Conservation (phyloP, 345 rosid genomes). For the Odontarrhena argentea region DNA sequence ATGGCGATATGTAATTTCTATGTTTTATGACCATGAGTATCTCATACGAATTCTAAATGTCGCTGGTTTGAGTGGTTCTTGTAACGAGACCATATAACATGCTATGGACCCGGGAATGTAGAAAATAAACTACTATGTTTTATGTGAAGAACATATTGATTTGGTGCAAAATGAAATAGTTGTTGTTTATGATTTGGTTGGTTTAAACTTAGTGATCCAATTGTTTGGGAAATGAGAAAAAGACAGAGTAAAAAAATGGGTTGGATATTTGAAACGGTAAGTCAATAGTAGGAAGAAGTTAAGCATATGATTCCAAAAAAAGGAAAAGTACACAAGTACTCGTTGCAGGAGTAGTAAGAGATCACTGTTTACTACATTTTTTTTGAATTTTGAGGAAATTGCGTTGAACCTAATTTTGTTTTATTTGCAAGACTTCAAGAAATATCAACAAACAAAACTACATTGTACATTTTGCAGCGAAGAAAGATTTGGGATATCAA, state of each 20-base stretch:
- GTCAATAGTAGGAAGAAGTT: slow-evolving; percentile 19
- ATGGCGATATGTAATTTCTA: slow-evolving; percentile 32
- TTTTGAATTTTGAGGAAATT: slow-evolving; percentile 10
- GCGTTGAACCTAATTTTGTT: slow-evolving; percentile 44
- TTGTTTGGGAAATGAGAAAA: background rate
- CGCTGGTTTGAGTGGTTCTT: no score
- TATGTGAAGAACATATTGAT: slow-evolving; percentile 26
- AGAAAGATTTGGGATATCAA: slow-evolving; percentile 25
- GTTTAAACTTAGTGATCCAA: background rate
- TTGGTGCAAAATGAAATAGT: background rate
- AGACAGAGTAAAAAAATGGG: background rate
- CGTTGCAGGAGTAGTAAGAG: slow-evolving; percentile 32
- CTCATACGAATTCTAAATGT: no score
- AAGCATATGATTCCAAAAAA: slow-evolving; percentile 16
- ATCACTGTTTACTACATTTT: slow-evolving; percentile 17
- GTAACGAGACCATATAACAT: no score
- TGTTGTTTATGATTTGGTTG: background rate
- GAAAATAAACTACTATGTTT: no score
- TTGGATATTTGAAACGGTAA: slow-evolving; percentile 19
- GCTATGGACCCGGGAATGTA: no score
- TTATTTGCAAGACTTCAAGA: slow-evolving; percentile 6
- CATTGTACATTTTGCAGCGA: slow-evolving; percentile 37
- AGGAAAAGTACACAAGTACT: slow-evolving; percentile 33
- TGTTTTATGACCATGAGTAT: slow-evolving; percentile 7
- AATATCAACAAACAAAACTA: background rate